phyloP scores from a whole-genome alignment of 345 rosid species.

The Kandelia obovata region DNA sequence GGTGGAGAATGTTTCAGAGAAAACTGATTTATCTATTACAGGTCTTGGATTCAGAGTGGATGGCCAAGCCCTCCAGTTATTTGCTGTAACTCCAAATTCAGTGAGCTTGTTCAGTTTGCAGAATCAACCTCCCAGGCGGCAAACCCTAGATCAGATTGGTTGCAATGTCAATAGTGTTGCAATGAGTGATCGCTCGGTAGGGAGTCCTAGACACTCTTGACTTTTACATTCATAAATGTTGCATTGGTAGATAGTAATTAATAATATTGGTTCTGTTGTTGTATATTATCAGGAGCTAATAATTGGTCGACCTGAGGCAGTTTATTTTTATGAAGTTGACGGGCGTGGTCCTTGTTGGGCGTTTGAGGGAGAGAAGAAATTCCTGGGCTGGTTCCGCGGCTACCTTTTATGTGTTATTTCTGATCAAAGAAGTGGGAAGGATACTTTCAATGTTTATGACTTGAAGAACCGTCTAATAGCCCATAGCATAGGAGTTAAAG shows the following conservation, averaged over 20 bases:
- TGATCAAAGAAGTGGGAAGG: constrained; percentile 72
- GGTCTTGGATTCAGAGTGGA: constrained; percentile 91
- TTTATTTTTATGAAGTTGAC: constrained; percentile 90
- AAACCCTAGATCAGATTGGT: constrained; percentile 87
- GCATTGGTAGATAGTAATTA: constrained; percentile 1
- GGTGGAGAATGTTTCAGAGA: constrained; percentile 46
- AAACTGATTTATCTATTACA: constrained; percentile 44
- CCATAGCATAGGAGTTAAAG: constrained; percentile 70
- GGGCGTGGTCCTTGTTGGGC: constrained; percentile 99
- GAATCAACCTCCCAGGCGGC: constrained; percentile 63
- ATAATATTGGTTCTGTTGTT: constrained; percentile 10
- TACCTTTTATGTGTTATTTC: constrained; percentile 84
- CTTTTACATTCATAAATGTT: constrained; percentile 3
- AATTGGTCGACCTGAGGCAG: constrained; percentile 94
- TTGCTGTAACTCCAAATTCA: constrained; percentile 74
- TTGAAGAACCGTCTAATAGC: constrained; percentile 89
- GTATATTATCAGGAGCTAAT: constrained; percentile 65
- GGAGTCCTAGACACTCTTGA: constrained; percentile 11
- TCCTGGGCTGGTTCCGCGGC: constrained; percentile 95
- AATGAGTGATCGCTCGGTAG: constrained; percentile 93
- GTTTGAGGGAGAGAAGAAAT: constrained; percentile 94
- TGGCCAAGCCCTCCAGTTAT: constrained; percentile 81
- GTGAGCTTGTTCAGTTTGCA: constrained; percentile 75
- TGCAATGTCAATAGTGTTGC: constrained; percentile 58
- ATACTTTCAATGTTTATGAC: constrained; percentile 81